Base-by-base conservation (phyloP, 176 grass and related monocot species). In the Aegilops longissima region DNA sequence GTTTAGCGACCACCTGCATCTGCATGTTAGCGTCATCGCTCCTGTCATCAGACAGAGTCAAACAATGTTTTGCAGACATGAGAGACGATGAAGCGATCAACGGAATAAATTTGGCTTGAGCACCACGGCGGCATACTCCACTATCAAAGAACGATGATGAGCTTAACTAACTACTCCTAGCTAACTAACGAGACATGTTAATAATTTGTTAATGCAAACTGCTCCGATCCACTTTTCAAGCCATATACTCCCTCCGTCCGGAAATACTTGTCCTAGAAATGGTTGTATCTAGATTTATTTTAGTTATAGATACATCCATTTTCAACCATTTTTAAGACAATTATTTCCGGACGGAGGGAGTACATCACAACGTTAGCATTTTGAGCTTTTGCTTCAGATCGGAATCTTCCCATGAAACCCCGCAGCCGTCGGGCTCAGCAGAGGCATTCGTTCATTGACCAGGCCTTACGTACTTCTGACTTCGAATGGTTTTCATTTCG, bases 401-500 rank as follows among this genome's bases (percentile, higher is more conserved):
- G 62, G 83, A 90, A 79, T 12, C 80, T 90, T 90, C 88, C 73
- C 6, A 7, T 30, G 4, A 62, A 70, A 4, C 4, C 33, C 3
- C 0, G 33, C 33, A 34, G 33, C 3, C 4, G 33, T 34, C 33
- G 4, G 33, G 33, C 33, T 25, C 38, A 39, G 65, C 56, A 12
- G 49, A 25, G 24, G 14, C 45, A 23, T 67, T 13, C 30, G 49
- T 33, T n/a, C 39, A 30, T 52, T 82, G 84, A 86, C 79, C 73
- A 21, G 24, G 65, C 25, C 3, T 49, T 49, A 1, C 13, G 3
- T 17, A 5, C 1, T 24, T 58, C 39, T 83, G 80, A 83, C 89
- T 61, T 59, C 58, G 84, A 90, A 78, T 64, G 39, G 9, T 90
- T 59, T 90, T 64, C 16, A 58, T 80, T 44, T 42, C 63, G 65